phyloP scores from a whole-genome alignment of 768 basidiomycete genomes.

The Baorangia bicolor region DNA sequence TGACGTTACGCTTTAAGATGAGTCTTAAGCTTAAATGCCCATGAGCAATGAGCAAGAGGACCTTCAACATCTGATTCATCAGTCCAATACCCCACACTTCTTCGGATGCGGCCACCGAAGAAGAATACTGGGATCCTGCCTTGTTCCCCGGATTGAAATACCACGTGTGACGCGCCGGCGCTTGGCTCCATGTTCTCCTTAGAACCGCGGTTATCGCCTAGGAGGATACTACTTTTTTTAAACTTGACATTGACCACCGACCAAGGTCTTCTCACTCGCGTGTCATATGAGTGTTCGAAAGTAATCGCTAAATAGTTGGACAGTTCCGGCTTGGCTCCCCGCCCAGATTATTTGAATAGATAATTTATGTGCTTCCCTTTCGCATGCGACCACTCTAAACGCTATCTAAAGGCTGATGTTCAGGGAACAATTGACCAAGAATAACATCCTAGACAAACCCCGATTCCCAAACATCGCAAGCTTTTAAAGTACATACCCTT shows the following conservation, averaged over 20 bases:
- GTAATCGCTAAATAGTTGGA: not conserved
- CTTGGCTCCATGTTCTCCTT: conserved; percentile 1
- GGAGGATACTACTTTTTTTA: not conserved
- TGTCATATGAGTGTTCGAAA: not conserved
- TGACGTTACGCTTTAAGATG: not conserved
- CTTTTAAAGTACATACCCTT: not conserved
- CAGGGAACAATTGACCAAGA: not conserved
- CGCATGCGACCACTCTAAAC: conserved; percentile 12
- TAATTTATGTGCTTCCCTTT: conserved; percentile 1
- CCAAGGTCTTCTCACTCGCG: not conserved
- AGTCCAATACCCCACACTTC: not conserved
- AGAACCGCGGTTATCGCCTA: not conserved
- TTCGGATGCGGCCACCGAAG: not conserved
- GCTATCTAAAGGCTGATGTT: conserved; percentile 6
- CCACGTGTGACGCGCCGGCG: not conserved
- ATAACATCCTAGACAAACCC: not conserved
- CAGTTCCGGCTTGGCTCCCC: not conserved
- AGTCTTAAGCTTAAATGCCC: too few species aligned
- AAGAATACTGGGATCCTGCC: not conserved
- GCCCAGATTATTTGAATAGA: not conserved
- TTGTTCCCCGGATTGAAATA: not conserved
- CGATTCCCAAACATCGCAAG: conserved; percentile 4
- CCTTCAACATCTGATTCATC: not conserved
- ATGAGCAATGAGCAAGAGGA: not conserved
- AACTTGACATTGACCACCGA: not conserved